Evolutionary conservation across 345 rosid species (phyloP), one percentile per base, ranked within the genome.

Genomic region (Citrus maxima): DNA sequence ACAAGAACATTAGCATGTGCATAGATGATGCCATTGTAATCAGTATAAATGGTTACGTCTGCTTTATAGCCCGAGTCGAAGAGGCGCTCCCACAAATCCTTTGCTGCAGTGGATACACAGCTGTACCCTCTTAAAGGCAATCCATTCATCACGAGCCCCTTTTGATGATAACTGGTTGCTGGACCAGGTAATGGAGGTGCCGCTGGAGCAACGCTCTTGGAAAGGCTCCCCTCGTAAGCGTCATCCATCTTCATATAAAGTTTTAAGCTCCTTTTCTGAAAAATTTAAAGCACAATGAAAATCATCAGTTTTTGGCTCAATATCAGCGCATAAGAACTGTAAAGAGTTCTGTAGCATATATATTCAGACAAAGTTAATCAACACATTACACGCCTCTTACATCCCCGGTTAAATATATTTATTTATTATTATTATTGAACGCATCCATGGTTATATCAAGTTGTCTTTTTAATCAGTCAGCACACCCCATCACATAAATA

Each of bases 1-100:
- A 95, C 98, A 73, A 95, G 87, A 42, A 95, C 72, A 66, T 78
- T 83, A 49, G 96, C 86, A 80, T 95, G 99, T 62, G 96, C 98
- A 46, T 84, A 88, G 77, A 95, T 77, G 73, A 70, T 75, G 62
- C 84, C 87, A 49, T 92, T 91, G 76, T 77, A 75, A 27, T 88
- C 91, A 5, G 97, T 86, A 40, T 64, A 77, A 64, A 95, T 85
- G 1, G 67, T 70, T 49, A 93, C 93, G 73, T 95, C 95, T 16
- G 99, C 92, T 83, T 86, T 88, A 46, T 91, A 91, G 54, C 92
- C 97, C 37, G 84, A 83, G 61, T 89, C 90, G 79, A 95, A 95
- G 71, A 95, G 90, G 46, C 85, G 87, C 69, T 95, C 98, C 91
- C 93, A 95, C 80, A 84, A 24, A 74, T 90, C 86, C 68, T 77